Base-by-base conservation (phyloP, 108 stramenopile genomes). In the Mayamaea pseudoterrestris region DNA sequence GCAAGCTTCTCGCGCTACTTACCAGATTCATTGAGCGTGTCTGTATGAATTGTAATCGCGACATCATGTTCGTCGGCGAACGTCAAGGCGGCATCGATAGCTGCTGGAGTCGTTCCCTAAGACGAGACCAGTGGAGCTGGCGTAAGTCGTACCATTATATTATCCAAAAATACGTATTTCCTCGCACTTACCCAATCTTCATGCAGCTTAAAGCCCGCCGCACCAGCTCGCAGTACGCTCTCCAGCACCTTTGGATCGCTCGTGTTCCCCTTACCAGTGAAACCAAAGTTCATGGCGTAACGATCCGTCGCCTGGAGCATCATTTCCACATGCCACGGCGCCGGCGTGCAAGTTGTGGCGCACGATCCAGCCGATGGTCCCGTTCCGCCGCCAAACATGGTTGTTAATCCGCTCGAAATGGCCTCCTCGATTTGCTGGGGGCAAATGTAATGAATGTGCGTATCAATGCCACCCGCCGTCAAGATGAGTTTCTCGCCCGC, bases 401-500 rank as follows among this genome's bases (percentile, higher is more conserved):
- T 98, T 14, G 97, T 98, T 0, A 98, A 41, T 3, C 97, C 97
- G 21, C 72, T 71, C 3, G 93, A 81, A 41, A 96, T 74, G 5
- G 97, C 97, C 54, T 98, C 94, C 30, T 95, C 86, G 54, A 74
- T 71, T 51, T 92, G 92, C 63, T 96, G 97, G 1, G 97, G 94
- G 61, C 97, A 98, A 66, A 98, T 98, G 61, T 74, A 98, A 69
- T 98, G 97, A 37, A 95, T 69, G 53, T 98, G 97, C 23, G 94
- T 78, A 68, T 98, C 97, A 44, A 96, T 79, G 6, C 92, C 97
- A 28, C 97, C 97, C 5, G 94, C 89, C 0, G 97, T 98, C 8
- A 98, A 53, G 69, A 98, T 91, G 53, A 96, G 43, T 32, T 87
- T 87, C 65, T 98, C 97, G 32, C 92, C 97, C 16, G 97, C 97